Conservation (phyloP, 1,139 yeast genomes). For the Sugiyamaella castrensis region DNA sequence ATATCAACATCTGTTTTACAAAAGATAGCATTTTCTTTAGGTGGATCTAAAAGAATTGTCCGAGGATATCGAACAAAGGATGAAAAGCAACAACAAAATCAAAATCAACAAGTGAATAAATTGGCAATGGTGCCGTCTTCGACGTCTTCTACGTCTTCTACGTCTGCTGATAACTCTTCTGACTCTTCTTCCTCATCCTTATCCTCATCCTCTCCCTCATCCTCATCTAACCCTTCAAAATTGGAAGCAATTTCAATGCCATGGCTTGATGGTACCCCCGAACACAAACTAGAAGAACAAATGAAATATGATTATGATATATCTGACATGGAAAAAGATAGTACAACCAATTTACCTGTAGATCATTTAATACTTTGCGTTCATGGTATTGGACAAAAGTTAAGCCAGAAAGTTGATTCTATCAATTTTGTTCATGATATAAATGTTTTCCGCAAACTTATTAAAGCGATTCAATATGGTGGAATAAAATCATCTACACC, state of each 20-base stretch:
- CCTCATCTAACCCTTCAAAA: conserved; percentile 4
- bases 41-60: conserved; percentile 14
- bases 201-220: not conserved
- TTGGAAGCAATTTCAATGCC: conserved; percentile 11
- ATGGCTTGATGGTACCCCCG: conserved; percentile 12
- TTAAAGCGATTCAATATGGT: conserved; percentile 52
- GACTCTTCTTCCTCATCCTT: not conserved
- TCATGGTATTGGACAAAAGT: conserved; percentile 87
- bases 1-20: conserved; percentile 10
- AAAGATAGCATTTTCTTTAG: conserved; percentile 13
- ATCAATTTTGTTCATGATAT: conserved; percentile 83
- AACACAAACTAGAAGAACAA: conserved; percentile 25
- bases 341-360: conserved; percentile 45
- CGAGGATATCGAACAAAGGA: conserved; percentile 19
- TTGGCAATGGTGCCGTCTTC: not conserved
- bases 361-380: conserved; percentile 80
- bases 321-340: conserved; percentile 11
- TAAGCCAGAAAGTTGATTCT: conserved; percentile 71
- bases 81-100: not conserved
- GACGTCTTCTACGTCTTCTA: not conserved
- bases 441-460: conserved; percentile 61
- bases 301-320: conserved; percentile 31
- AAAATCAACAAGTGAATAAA: conserved; percentile 9
- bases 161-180: no score
- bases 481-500: conserved; percentile 32